phyloP scores from a whole-genome alignment of 495 filamentous ascomycete species.

The Glonium stellatum region DNA sequence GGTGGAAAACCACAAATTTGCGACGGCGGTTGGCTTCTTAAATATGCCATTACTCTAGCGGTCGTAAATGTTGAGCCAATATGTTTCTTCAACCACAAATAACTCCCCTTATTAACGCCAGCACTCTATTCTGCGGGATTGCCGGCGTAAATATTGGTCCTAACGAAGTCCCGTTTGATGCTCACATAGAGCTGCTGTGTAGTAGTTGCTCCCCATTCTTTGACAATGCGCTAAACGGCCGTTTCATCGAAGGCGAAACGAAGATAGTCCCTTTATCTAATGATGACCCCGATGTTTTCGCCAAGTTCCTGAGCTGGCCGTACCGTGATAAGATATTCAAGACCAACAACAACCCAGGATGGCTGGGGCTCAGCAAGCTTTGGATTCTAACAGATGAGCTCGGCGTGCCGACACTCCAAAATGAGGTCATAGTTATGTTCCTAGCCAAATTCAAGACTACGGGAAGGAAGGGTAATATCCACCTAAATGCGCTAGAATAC shows the following conservation, averaged over 20 bases:
- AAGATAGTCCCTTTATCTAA: conserved; percentile 7
- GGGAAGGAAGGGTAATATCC: neutral
- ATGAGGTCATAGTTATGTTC: neutral
- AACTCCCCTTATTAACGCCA: neutral
- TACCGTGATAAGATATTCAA: neutral
- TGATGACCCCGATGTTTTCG: conserved; percentile 11
- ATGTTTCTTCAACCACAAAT: neutral
- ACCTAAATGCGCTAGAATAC: neutral
- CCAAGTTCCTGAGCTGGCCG: conserved; percentile 10
- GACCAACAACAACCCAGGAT: neutral
- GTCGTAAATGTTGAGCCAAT: no score
- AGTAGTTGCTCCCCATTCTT: conserved; percentile 10
- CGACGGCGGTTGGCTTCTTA: no score
- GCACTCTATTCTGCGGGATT: conserved; percentile 11
- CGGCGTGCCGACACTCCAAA: neutral
- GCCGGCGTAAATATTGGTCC: conserved; percentile 3
- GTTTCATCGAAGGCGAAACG: conserved; percentile 5
- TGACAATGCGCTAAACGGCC: conserved; percentile 14
- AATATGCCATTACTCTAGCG: no score
- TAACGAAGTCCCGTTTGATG: conserved; percentile 8
- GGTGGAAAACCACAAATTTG: no score
- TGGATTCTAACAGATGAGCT: conserved; percentile 13
- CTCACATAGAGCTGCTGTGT: conserved; percentile 11
- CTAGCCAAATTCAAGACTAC: neutral
- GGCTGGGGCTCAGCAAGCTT: conserved; percentile 2